Conservation (phyloP, 2,329 filamentous ascomycete species). For the Calonectria henricotiae region DNA sequence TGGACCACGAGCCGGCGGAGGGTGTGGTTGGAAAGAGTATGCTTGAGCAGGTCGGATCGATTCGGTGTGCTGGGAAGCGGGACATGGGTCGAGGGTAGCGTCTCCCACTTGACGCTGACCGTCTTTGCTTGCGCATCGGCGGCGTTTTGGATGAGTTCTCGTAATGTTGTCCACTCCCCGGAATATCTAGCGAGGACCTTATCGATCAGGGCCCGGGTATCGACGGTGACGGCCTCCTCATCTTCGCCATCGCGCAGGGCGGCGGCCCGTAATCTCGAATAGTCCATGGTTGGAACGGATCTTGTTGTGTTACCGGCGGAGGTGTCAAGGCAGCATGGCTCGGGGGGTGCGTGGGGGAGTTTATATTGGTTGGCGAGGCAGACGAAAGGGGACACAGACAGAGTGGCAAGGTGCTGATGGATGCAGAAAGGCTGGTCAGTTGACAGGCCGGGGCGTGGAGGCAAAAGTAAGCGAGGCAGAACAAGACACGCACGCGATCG, state of each 20-base stretch:
- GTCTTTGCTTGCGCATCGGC: slow-evolving; percentile 94
- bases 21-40: slow-evolving; percentile 88
- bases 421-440: slow-evolving; percentile 17
- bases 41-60: slow-evolving; percentile 82
- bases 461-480: slow-evolving; percentile 26
- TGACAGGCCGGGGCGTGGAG: slow-evolving; percentile 19
- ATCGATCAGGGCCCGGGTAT: slow-evolving; percentile 96
- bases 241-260: slow-evolving; percentile 90
- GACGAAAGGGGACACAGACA: slow-evolving; percentile 16
- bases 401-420: slow-evolving; percentile 13
- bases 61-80: slow-evolving; percentile 79
- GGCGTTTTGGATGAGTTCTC: slow-evolving; percentile 98
- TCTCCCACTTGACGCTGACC: slow-evolving; percentile 94
- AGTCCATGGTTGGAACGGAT: slow-evolving; percentile 71
- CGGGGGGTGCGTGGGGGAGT: slow-evolving; percentile 4
- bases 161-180: slow-evolving; percentile 91
- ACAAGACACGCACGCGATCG: slow-evolving; percentile 7
- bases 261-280: slow-evolving; percentile 85
- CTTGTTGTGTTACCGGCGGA: slow-evolving; percentile 22
- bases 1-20: slow-evolving; percentile 89
- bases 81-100: slow-evolving; percentile 84
- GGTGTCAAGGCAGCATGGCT: slow-evolving; percentile 44
- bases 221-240: slow-evolving; percentile 97
- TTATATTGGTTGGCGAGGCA: slow-evolving; percentile 30
- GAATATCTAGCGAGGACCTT: slow-evolving; percentile 98